Base-by-base conservation (phyloP, 805 yeast genomes). In the Suhomyces tanzawaensis region DNA sequence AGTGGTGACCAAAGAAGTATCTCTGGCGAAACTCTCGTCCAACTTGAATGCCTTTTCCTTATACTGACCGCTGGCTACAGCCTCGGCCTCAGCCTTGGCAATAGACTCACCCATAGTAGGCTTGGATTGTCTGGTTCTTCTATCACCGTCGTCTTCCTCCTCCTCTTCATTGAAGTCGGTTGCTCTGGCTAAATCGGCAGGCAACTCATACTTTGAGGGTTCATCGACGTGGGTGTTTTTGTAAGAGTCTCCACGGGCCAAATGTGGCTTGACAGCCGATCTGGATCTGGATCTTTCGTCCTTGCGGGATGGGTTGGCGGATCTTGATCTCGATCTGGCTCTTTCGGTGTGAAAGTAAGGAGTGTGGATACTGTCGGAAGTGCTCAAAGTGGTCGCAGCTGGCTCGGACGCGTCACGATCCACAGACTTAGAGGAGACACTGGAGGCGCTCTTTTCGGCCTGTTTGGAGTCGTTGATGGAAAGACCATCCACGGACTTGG, bases 221-320 rank as follows among this genome's bases (percentile, higher is more conserved):
- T 71, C 70, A 32, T 71, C 74, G 12, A 60, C 58, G 34, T 71
- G 66, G 8, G 79, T 76, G 49, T 76, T 74, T 49, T 81, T 85
- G 54, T 83, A 83, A 1, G 89, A 79, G 46, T 82, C 90, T 25
- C 91, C 93, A 44, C 85, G 70, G 2, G 91, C 90, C 50, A 84
- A 66, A 59, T 82, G 86, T 1, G 89, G 88, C 40, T 55, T 46
- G 3, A 49, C 44, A 2, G 51, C 26, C 6, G 57, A 42, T 17
- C 47, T 29, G 9, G 67, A 55, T 26, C 63, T 46, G 16, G 66
- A 45, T 60, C 76, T 49, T 9, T 24, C 27, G n/a, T 47, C 38
- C 15, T 36, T 24, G 3, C 16, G 12, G 43, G 55, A 41, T 9
- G 38, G 26, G 15, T 44, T 41, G n/a, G 23, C 26, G n/a, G 56